Evolutionary conservation across 768 basidiomycete species (phyloP), one percentile per base, ranked within the genome.

Genomic region (Mycena rosella): DNA sequence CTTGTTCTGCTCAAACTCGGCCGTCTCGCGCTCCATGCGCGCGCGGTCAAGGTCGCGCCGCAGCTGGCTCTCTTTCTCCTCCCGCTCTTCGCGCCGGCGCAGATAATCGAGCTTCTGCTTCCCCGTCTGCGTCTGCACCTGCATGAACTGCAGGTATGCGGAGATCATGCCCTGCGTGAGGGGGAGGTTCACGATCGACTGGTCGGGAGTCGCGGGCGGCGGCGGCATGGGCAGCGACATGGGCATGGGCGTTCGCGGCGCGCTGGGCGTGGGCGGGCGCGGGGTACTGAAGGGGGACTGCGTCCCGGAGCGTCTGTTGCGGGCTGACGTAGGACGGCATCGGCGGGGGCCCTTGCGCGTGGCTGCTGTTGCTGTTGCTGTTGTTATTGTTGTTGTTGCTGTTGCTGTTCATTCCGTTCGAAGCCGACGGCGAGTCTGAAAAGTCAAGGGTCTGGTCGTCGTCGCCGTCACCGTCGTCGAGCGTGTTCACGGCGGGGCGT

Each of bases 41-140:
- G 84, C 63, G 29, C 85, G 83, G 72, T 90, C 88, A 44, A 84
- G 64, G 66, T 90, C 89, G 63, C 82, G 81, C 40, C 88, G 82
- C 68, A 82, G 74, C 0, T 70, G 65, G 56, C 86, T 86, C 67
- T 90, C 89, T 71, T 83, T 85, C 69, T 89, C 88, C 72, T 91
- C 90, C n/a, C 91, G 81, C 69, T 91, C 91, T 67, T 93, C 91
- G 22, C 88, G 82, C 67, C 89, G 80, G 61, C 87, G 85, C 74
- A 92, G 72, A 70, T 89, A 89, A 63, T 93, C 92, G 47, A 92
- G 82, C 74, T 91, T 91, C 79, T 88, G 83, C 77, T 90, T 89
- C 67, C 86, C 86, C 38, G 91, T 87, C 71, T 92, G 91, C 26
- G 85, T 86, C 73, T 93, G 92, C 45, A 87, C 81, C 68, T 89